Evolutionary conservation across 331 rosid genomes (phyloP), one percentile per base, ranked within the genome.

Genomic region (Saraca asoca): DNA sequence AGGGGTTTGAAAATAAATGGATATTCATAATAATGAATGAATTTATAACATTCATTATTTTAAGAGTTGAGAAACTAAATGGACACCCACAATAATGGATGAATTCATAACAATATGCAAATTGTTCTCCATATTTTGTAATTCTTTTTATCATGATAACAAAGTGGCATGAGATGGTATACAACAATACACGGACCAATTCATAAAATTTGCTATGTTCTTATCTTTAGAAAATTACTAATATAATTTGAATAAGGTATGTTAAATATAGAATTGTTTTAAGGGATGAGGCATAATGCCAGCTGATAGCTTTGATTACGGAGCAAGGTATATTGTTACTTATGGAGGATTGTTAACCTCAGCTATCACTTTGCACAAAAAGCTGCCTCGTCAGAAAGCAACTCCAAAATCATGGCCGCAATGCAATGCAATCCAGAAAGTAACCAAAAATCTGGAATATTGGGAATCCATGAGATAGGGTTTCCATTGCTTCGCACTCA

Each of bases 361-460:
- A 80, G 59, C 64, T 51, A 45, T 77, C 80, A 62, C 90, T 85
- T 88, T 38, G 51, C 50, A 48, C 48, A 18, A 62, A 82, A 24
- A 76, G 70, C 73, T 66, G 50, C 73, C 89, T 80, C 72, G 58
- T 73, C 61, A 46, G 11, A 45, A 81, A 81, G 85, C 75, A 82
- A 84, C 44, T 68, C 51, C 75, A 58, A 67, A 66, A 45, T 61
- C 43, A 24, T 24, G 31, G 31, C 31, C 31, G 31, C 31, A 24
- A 24, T 24, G 31, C 31, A 24, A 24, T 24, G 31, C 31, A 43
- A 39, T 66, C 79, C 51, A 64, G 15, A 62, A 59, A 59, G 63
- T 71, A 64, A 66, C 64, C 62, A 62, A 65, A 87, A 89, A 84
- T 86, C 59, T 72, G 73, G 85, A 82, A 84, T 84, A 65, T 50